Base-by-base conservation (phyloP, 169 alveolate species). In the Sarcocystis neurona region DNA sequence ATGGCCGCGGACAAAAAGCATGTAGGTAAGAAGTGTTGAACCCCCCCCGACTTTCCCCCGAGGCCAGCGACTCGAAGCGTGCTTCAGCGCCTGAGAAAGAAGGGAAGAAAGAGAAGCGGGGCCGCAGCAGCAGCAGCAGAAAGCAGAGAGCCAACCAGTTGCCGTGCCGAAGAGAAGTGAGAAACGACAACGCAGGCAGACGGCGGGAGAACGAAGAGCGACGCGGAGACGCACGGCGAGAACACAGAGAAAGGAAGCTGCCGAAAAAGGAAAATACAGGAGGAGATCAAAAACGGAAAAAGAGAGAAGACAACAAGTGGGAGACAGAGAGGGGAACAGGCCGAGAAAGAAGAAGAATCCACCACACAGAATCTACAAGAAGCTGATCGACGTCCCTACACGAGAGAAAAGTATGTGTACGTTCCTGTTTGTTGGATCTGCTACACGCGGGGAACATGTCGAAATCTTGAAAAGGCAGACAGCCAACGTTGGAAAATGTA, bases 1-100 rank as follows among this genome's bases (percentile, higher is more conserved):
- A 34, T 79, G 84, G 1, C 92, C 92, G 12, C 92, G 53, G 39
- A 89, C 92, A 79, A 34, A 89, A 23, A 79, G 85, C 92, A 89
- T 79, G 89, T 79, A 89, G 2, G 78, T 89, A n/a, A 89, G 27
- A 46, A n/a, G 37, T 27, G 85, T 48, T 46, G 89, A 79, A 44
- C 92, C 92, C 20, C 92, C 92, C 20, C 80, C 60, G 50, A 39
- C 58, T 39, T 82, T 89, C 27, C 92, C 92, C 4, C 86, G 58
- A 15, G 92, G 92, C 89, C 92, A 89, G 37, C 41, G 32, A n/a
- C 77, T 66, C 32, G 30, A 41, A 2, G 74, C 43, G 2, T 39
- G 46, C 30, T 32, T 44, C 58, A 79, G 70, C 32, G 89, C 92
- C 92, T 88, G 70, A 63, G 30, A 43, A 27, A 74, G n/a, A n/a